Conservation (phyloP, 352 stramenopile genomes). For the Detonula confervacea region DNA sequence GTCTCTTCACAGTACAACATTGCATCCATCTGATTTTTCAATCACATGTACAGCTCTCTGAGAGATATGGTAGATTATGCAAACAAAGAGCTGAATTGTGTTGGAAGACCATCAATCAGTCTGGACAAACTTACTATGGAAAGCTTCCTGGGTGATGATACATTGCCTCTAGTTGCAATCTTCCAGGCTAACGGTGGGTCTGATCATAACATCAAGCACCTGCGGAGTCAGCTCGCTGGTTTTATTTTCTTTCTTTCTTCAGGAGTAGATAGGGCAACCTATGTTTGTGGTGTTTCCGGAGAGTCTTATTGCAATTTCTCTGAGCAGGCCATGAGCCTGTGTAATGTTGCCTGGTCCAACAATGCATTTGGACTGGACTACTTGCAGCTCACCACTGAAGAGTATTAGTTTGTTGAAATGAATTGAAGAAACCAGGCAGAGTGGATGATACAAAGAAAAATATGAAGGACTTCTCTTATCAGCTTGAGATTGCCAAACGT, state of each 20-base stretch:
- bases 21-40: background rate
- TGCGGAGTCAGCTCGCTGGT: background rate
- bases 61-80: too few relatives aligned
- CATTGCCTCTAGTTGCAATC: background rate
- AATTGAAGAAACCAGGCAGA: too few relatives aligned
- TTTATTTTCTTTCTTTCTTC: background rate
- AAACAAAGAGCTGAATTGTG: too few relatives aligned
- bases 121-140: too few relatives aligned
- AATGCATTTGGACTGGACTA: background rate
- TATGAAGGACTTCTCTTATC: too few relatives aligned
- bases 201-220: constrained; percentile 1
- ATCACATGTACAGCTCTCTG: too few relatives aligned
- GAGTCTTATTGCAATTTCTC: background rate
- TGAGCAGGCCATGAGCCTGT: background rate
- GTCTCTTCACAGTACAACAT: background rate
- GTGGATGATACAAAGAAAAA: too few relatives aligned
- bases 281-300: background rate
- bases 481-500: too few relatives aligned
- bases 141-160: too few relatives aligned
- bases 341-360: background rate
- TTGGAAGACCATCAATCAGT: too few relatives aligned
- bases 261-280: background rate
- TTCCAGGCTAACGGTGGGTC: background rate
- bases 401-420: too few relatives aligned
- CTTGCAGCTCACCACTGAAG: too few relatives aligned